Conservation (phyloP, 768 basidiomycete genomes). For the Rhodotorula toruloides region DNA sequence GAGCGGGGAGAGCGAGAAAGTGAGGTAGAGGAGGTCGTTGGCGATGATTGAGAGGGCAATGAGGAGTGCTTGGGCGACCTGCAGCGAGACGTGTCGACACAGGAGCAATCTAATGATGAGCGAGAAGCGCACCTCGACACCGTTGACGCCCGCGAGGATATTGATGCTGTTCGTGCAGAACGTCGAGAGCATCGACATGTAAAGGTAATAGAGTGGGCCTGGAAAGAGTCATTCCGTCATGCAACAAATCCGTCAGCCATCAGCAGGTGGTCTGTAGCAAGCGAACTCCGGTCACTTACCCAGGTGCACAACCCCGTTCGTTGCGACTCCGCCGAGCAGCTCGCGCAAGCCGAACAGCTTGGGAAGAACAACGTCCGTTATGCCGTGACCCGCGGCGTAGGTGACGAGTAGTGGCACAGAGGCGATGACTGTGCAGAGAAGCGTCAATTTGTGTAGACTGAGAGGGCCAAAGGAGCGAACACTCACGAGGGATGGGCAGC, state of each 20-base stretch:
- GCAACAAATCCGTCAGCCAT: not conserved
- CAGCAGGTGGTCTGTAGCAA: not conserved
- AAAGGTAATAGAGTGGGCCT: constrained; percentile 93
- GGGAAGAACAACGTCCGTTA: constrained; percentile 89
- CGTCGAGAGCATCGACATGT: constrained; percentile 92
- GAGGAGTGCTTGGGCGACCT: constrained; percentile 79
- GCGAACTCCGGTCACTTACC: constrained; percentile 53
- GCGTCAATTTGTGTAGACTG: not conserved
- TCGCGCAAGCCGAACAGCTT: constrained; percentile 60
- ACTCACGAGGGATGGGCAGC: constrained; percentile 72
- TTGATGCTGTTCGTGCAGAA: constrained; percentile 98
- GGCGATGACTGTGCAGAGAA: constrained; percentile 59
- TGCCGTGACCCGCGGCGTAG: constrained; percentile 89
- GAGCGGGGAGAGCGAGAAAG: constrained; percentile 48
- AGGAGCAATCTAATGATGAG: too few relatives aligned
- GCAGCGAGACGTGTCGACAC: not conserved
- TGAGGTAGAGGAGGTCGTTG: constrained; percentile 92
- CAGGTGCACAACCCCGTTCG: constrained; percentile 65
- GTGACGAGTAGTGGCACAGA: constrained; percentile 92
- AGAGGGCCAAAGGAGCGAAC: not conserved
- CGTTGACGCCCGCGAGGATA: constrained; percentile 95
- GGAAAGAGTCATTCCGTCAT: too few relatives aligned
- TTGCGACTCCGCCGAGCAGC: constrained; percentile 54
- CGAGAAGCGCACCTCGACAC: constrained; percentile 67
- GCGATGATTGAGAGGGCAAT: constrained; percentile 84